These are phyloP conservation scores for Fusarium mexicanum DNA, from an alignment of 2,329 filamentous ascomycete species.

Conservation along the genomic window DNA sequence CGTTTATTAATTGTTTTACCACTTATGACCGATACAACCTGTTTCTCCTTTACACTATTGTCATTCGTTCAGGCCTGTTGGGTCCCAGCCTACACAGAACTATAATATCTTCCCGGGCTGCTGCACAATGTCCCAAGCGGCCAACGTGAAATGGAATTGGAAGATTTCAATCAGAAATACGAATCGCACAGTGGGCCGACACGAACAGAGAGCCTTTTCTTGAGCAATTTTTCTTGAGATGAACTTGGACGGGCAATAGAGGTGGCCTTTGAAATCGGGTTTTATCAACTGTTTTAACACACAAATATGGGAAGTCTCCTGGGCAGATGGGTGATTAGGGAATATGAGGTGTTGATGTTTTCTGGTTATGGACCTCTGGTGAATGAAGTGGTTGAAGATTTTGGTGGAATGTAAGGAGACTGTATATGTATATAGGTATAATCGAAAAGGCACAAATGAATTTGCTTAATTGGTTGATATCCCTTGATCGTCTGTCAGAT, in stretches of 20 bases:
- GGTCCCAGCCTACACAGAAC: background rate
- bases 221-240: conserved; percentile 7
- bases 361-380: conserved; percentile 11
- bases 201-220: background rate
- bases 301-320: background rate
- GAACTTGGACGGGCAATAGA: conserved; percentile 10
- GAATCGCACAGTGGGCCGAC: background rate
- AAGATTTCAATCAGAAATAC: background rate
- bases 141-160: background rate
- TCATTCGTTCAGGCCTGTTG: conserved; percentile 10
- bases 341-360: conserved; percentile 12
- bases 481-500: background rate
- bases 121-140: background rate
- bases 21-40: conserved; percentile 16
- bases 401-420: background rate
- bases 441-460: conserved; percentile 4
- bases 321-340: background rate
- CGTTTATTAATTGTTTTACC: conserved; percentile 22
- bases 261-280: background rate
- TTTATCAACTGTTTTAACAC: background rate
- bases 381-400: background rate
- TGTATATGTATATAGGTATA: conserved; percentile 19
- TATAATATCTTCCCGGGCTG: background rate
- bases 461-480: background rate
- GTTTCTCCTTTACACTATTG: background rate